These are phyloP conservation scores for Penicillium sp. DNA, from an alignment of 2,329 filamentous ascomycete genomes.

Conservation along the genomic window DNA sequence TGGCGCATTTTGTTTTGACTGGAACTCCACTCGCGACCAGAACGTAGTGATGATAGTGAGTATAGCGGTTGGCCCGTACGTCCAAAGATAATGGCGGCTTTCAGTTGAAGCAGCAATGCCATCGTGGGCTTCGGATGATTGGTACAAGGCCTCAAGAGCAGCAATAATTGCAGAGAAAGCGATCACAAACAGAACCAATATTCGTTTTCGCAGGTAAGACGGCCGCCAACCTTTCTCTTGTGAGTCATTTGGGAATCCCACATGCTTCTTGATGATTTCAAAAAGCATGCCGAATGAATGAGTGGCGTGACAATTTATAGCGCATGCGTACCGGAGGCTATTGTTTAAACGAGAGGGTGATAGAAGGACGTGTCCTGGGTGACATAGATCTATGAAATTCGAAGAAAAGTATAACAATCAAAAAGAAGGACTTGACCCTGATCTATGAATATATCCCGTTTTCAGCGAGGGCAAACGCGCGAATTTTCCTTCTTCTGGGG, in stretches of 20 bases:
- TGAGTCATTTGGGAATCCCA: not conserved
- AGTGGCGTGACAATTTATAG: not conserved
- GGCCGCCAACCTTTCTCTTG: constrained; percentile 11
- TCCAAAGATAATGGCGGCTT: constrained; percentile 18
- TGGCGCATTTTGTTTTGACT: constrained; percentile 19
- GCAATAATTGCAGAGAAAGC: constrained; percentile 10
- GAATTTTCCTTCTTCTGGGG: not conserved
- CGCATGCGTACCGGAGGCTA: not conserved
- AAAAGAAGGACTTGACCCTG: not conserved
- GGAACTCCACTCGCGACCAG: constrained; percentile 19
- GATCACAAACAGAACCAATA: constrained; percentile 10
- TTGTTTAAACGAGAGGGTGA: not conserved
- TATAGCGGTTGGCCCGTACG: constrained; percentile 19
- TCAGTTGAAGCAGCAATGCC: constrained; percentile 13
- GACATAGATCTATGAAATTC: not conserved
- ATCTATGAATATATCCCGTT: not conserved
- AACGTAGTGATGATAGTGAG: constrained; percentile 13
- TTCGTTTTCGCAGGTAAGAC: constrained; percentile 13
- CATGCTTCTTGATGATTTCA: not conserved
- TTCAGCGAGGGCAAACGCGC: not conserved
- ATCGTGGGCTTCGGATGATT: constrained; percentile 8
- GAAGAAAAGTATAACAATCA: not conserved
- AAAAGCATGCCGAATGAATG: not conserved
- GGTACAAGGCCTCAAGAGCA: constrained; percentile 11
- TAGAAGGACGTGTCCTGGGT: not conserved